Evolutionary conservation across 495 filamentous ascomycete species (phyloP), one percentile per base, ranked within the genome.

Genomic region (Neurospora pannonica): DNA sequence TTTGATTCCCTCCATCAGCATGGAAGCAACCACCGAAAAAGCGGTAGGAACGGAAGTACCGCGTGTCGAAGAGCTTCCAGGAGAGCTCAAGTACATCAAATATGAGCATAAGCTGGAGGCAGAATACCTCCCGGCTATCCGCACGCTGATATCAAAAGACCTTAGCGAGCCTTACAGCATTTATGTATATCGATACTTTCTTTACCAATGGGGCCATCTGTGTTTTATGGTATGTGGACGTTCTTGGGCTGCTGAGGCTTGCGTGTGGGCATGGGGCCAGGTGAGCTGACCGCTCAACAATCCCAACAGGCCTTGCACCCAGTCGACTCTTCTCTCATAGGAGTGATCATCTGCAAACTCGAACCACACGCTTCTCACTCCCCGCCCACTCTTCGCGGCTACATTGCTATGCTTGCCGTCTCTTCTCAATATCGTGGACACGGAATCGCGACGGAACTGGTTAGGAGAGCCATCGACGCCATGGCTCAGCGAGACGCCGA

Each of bases 101-200:
- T 99, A 98, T 81, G 88, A 94, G 71, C 88, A 89, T 78, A 81
- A 85, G 9, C 90, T 94, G 75, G 97, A 98, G 79, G 88, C 90
- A 40, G 83, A 88, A 70, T 97, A 96, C 77, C 90, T 98, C 62
- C 89, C 94, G 67, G 89, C 93, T 31, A 98, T 99, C 84, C 89
- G 97, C 71, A 89, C 94, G 72, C 83, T 99, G 79, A 99, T 99
- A 80, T 97, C 95, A 37, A 96, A 95, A 75, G 97, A 98, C 80
- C 89, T 99, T 37, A 98, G 95, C 74, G 97, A 99, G 80, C 97
- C 97, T 2, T 99, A 99, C 83, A 98, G 96, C 84, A 98, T 99
- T 80, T 99, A 98, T 83, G 97, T 99, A 70, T 99, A 98, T 84
- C 90, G 97, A 37, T 99, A 98, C 85, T 99, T 99, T 79, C 86